phyloP scores from a whole-genome alignment of 768 basidiomycete genomes.

The Zangia roseola region DNA sequence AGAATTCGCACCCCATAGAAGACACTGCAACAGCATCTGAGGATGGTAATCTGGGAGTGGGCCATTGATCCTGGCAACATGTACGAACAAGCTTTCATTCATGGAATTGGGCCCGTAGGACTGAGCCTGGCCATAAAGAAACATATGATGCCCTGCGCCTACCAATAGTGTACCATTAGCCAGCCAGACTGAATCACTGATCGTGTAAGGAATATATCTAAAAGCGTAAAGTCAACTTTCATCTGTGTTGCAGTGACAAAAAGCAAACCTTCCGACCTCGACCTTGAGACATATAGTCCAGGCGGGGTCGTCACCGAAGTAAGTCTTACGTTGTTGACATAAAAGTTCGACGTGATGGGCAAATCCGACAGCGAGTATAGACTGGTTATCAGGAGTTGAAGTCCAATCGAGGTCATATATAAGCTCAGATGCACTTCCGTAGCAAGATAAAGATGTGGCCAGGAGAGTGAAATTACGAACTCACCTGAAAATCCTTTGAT shows the following conservation, averaged over 20 bases:
- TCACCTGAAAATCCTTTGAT: slow-evolving; percentile 60
- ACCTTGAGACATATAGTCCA: slow-evolving; percentile 75
- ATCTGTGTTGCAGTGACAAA: not conserved
- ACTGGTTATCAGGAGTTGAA: slow-evolving; percentile 85
- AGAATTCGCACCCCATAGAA: slow-evolving; percentile 76
- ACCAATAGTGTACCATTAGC: slow-evolving; percentile 79
- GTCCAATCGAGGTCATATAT: slow-evolving; percentile 92
- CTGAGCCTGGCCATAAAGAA: slow-evolving; percentile 62
- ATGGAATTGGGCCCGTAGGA: slow-evolving; percentile 18
- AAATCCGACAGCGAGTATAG: slow-evolving; percentile 90
- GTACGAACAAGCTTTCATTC: slow-evolving; percentile 66
- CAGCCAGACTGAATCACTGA: slow-evolving; percentile 91
- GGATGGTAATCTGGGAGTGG: slow-evolving; percentile 92
- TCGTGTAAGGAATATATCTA: slow-evolving; percentile 75
- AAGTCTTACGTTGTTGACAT: slow-evolving; percentile 91
- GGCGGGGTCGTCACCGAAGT: slow-evolving; percentile 78
- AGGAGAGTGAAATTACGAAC: slow-evolving; percentile 7
- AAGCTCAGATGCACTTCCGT: slow-evolving; percentile 42
- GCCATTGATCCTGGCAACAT: slow-evolving; percentile 80
- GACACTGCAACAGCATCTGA: slow-evolving; percentile 86
- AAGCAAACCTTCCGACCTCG: slow-evolving; percentile 64
- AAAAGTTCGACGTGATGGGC: slow-evolving; percentile 75
- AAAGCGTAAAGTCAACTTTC: not conserved
- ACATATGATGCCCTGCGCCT: slow-evolving; percentile 81
- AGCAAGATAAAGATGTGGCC: not conserved